Evolutionary conservation across 1,284 basidiomycete species (phyloP), one percentile per base, ranked within the genome.

Genomic region (Rhodotorula sp.): DNA sequence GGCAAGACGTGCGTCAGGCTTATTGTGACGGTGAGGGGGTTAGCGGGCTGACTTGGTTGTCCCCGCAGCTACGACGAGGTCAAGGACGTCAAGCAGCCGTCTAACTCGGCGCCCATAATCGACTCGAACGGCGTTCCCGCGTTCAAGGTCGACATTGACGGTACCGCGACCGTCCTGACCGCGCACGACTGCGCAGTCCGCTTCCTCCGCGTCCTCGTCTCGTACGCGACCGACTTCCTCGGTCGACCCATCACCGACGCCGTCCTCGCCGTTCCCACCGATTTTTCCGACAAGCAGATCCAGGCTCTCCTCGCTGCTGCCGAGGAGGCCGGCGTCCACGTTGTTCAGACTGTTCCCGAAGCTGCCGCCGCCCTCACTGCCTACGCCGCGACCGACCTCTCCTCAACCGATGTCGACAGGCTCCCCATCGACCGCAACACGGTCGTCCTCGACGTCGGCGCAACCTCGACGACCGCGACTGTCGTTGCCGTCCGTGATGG

Each of bases 141-240:
- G 2, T 87, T 88, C 71, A 87, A 87, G 6, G 92, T 95, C 79
- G 88, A 91, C n/a, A 84, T 87, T 53, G 84, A 87, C 31, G 86
- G 85, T 20, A 87, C 87, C 62, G 88, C 92, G 67, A 86, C 75
- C 22, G 75, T 89, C 69, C 84, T 98, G 61, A 91, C 91, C 47
- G 89, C 89, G 4, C 87, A 88, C 56, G 92, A 97, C 79, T 90
- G 90, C 26, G 87, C 91, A 34, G 86, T 90, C 46, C 86, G 94
- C 75, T 98, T 95, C 86, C 85, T 99, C 59, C 84, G 85, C 71
- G 91, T 89, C 7, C 87, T 99, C 47, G 84, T 94, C 74, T 83
- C 89, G 74, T 94, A 92, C 48, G 96, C 95, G 13, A 87, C 89
- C 78, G 94, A 95, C 80, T 99, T 96, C 82, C 85, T 99, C 31